Percentiles rank a stretch among this genome's conserved stretches.
Evolutionary conservation across 2,329 filamentous ascomycete species (phyloP).

Genomic region (Aspergillus sp.): DNA sequence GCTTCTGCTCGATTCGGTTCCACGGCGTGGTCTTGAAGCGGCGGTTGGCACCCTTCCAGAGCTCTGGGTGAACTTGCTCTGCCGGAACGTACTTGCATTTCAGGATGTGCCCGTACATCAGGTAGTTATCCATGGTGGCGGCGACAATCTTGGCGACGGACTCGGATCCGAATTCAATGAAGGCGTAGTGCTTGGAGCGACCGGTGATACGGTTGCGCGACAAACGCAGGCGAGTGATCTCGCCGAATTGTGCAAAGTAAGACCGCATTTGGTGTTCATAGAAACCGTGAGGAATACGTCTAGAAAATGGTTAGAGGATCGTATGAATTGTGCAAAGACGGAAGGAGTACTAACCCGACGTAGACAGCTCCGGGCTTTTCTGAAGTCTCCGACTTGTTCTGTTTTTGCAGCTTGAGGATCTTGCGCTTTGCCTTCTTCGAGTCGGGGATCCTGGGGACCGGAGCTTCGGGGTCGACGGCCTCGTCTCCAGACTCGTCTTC

Average conservation of each 20-base stretch:
- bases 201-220: constrained; percentile 92
- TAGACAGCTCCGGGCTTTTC: constrained; percentile 75
- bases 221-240: constrained; percentile 74
- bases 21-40: constrained; percentile 86
- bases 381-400: constrained; percentile 37
- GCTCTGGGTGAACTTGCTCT: constrained; percentile 73
- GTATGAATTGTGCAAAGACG: background rate
- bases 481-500: constrained; percentile 51
- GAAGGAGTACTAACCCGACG: constrained; percentile 58
- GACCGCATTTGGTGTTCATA: constrained; percentile 93
- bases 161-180: constrained; percentile 77
- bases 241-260: constrained; percentile 92
- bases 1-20: constrained; percentile 78
- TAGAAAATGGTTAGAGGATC: constrained; percentile 25
- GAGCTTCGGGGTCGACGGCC: constrained; percentile 46
- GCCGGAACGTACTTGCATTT: constrained; percentile 78
- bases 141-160: constrained; percentile 89
- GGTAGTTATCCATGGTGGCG: constrained; percentile 96
- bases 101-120: constrained; percentile 90
- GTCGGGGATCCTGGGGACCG: constrained; percentile 44
- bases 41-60: constrained; percentile 88
- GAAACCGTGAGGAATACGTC: constrained; percentile 89
- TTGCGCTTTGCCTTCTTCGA: constrained; percentile 50
- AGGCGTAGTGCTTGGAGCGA: constrained; percentile 88
- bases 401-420: constrained; percentile 52